These are phyloP conservation scores for Acanthochlamys bracteata DNA, from an alignment of 106 monocot genomes.

Conservation along the genomic window DNA sequence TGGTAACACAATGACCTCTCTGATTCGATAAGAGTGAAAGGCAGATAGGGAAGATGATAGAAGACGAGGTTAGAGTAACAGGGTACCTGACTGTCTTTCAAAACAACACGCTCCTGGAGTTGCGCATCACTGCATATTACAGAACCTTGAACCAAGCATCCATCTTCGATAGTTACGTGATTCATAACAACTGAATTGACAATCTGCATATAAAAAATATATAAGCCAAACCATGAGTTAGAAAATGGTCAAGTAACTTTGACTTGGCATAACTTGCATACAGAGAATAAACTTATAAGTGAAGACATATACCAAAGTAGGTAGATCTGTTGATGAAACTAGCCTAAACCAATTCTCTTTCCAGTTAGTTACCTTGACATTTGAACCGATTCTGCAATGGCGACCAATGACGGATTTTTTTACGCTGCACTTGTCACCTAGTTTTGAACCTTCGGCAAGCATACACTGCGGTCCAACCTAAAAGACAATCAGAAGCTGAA, in stretches of 20 bases:
- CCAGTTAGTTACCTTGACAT: slow-evolving; percentile 66
- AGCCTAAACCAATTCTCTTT: no score
- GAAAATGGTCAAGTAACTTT: no score
- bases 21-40: not conserved
- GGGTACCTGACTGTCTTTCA: slow-evolving; percentile 91
- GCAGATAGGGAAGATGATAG: not conserved
- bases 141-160: slow-evolving; percentile 86
- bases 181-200: slow-evolving; percentile 97
- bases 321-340: no score
- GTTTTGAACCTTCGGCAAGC: slow-evolving; percentile 83
- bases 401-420: slow-evolving; percentile 92
- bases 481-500: not conserved
- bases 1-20: no score
- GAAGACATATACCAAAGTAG: no score
- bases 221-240: no score
- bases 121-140: slow-evolving; percentile 89
- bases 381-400: slow-evolving; percentile 97
- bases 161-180: slow-evolving; percentile 94
- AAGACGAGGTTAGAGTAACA: not conserved
- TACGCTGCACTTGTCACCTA: slow-evolving; percentile 98
- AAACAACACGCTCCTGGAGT: slow-evolving; percentile 82
- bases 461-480: slow-evolving; percentile 95
- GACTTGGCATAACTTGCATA: no score
- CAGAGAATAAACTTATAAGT: no score
- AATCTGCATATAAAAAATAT: slow-evolving; percentile 34